A percentile compares a stretch with the other conserved stretches of the same genome.
Conservation (phyloP, 768 basidiomycete genomes). For the Tulasnella calospora region DNA sequence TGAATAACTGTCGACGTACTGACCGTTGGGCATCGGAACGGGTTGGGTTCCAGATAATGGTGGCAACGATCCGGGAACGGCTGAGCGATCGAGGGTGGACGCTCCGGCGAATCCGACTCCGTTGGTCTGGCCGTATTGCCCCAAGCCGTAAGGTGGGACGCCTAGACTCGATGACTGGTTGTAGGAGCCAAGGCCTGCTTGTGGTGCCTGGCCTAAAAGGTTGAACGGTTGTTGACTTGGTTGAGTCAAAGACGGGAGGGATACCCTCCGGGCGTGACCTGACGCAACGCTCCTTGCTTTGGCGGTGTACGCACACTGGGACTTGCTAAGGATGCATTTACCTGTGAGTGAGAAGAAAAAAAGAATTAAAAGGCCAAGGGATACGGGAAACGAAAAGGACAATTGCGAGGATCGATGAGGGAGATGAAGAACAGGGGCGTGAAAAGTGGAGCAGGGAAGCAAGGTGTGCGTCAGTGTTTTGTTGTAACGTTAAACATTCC, state of each 20-base stretch:
- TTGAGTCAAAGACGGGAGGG: background rate
- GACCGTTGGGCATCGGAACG: constrained; percentile 4
- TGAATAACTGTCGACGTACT: background rate
- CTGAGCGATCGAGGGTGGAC: background rate
- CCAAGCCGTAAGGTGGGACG: background rate
- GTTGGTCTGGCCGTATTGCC: background rate
- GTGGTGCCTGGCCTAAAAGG: background rate
- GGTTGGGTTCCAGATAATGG: background rate
- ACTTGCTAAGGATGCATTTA: constrained; percentile 24
- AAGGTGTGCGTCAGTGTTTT: background rate
- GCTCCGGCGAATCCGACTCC: background rate
- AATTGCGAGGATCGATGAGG: background rate
- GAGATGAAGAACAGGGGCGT: background rate
- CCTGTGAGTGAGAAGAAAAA: background rate
- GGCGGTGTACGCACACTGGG: constrained; percentile 24
- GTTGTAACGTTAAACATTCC: background rate
- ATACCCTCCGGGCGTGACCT: background rate
- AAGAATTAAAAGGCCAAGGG: background rate
- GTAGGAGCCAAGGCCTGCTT: background rate
- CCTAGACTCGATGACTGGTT: background rate
- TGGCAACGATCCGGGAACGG: background rate
- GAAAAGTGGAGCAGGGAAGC: background rate
- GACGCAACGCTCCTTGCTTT: background rate
- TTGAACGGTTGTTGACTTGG: background rate
- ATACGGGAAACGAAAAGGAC: background rate